Base-by-base conservation (phyloP, 2,329 filamentous ascomycete genomes). In the Fonsecaea nubica region DNA sequence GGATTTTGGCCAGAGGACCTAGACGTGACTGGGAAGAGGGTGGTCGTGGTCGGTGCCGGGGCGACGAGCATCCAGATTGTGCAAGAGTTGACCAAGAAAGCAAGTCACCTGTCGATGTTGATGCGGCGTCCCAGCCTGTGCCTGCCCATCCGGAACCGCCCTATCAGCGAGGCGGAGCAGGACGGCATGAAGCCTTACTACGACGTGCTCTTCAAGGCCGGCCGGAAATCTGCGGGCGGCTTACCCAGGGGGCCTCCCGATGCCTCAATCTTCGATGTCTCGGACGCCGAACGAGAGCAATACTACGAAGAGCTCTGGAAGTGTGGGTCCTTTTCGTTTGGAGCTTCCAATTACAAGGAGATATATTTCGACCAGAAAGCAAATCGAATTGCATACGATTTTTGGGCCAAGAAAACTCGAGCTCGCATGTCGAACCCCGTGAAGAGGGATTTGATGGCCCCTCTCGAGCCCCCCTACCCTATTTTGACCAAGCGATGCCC, bases 11-110 rank as follows among this genome's bases (percentile, higher is more conserved):
- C 87, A 0, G 77, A 82, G 2, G 79, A 83, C 6, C 78, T 89
- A 18, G 80, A 84, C 57, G 81, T 88, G 32, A 81, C 81, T 53
- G 82, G 82, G 58, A 90, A 90, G 74, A 81, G 83, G n/a, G 83
- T 86, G 58, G 88, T 83, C 21, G 82, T 90, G 62, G 85, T 90
- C 35, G 88, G 89, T 8, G 89, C 87, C 0, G 88, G 88, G 0
- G 85, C 87, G 0, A 86, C 86, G 0, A 88, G 87, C 0, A 83
- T 90, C 1, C 88, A 90, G 71, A 83, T 89, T 54, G 82, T 84
- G 0, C 88, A 91, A 69, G 87, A 86, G 57, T 85, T 84, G 74
- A 85, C 82, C 2, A 83, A 84, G 2, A 75, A 81, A 8, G 86
- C 83, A 0, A 81, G 79, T 2, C 76, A 83, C 1, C 70, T 91